Evolutionary conservation across 176 grass and related monocot species (phyloP).

Genomic region (Calamus simplicifolius): DNA sequence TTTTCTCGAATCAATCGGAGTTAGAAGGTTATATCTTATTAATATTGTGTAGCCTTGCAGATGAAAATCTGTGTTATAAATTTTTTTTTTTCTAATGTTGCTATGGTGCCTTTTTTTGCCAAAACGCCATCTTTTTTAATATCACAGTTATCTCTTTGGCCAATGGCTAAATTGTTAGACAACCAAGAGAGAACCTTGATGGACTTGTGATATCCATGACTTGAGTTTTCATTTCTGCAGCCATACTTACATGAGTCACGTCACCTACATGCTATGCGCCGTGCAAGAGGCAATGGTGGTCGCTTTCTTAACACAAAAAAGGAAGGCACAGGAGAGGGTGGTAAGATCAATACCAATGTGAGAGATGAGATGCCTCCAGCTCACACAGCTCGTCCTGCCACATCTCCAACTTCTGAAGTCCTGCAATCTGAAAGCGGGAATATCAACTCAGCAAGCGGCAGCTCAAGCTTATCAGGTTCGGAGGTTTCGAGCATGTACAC

Average conservation of each 20-base stretch:
- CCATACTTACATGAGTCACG: conserved; percentile 67
- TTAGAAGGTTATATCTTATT: too few species aligned
- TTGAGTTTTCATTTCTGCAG: conserved; percentile 16
- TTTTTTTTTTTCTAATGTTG: too few species aligned
- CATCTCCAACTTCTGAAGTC: conserved; percentile 23
- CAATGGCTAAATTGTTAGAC: too few species aligned
- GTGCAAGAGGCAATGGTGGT: conserved; percentile 49
- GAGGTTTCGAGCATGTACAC: conserved; percentile 19
- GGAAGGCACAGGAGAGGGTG: not conserved
- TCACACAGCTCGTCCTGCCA: not conserved
- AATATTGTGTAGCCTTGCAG: too few species aligned
- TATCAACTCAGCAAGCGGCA: conserved; percentile 1
- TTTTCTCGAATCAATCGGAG: too few species aligned
- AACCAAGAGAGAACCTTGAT: too few species aligned
- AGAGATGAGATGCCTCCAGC: not conserved
- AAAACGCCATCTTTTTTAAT: too few species aligned
- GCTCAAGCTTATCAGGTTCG: conserved; percentile 7
- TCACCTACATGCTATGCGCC: conserved; percentile 57
- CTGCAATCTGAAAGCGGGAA: conserved; percentile 26
- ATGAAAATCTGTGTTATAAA: too few species aligned
- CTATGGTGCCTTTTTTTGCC: too few species aligned
- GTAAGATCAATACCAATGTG: not conserved
- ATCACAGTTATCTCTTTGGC: too few species aligned
- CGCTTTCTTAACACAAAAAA: conserved; percentile 57
- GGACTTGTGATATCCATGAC: too few species aligned